phyloP scores from a whole-genome alignment of 768 basidiomycete genomes.

The Trametes cubensis region DNA sequence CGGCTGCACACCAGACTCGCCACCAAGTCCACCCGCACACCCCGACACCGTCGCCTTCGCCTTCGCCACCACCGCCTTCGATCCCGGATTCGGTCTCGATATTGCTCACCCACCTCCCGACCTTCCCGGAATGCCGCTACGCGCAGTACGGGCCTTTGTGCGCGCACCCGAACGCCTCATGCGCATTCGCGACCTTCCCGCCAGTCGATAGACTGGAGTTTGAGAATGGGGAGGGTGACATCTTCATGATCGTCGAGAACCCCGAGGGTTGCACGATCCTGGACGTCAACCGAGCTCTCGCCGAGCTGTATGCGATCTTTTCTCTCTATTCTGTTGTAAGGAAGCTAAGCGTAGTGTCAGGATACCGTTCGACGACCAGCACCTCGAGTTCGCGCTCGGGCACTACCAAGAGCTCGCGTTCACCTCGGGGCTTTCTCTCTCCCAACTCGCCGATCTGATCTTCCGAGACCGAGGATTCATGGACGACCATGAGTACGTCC shows the following conservation, averaged over 20 bases:
- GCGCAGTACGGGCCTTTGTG: conserved; percentile 33
- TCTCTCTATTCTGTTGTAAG: too few relatives aligned
- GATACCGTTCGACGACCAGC: conserved; percentile 23
- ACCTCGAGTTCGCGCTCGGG: conserved; percentile 22
- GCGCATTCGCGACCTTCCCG: conserved; percentile 33
- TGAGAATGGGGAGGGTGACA: conserved; percentile 23
- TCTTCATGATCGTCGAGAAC: conserved; percentile 30
- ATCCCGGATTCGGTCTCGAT: conserved; percentile 29
- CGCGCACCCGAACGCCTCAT: conserved; percentile 31
- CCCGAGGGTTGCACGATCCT: conserved; percentile 30
- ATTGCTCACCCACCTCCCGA: conserved; percentile 30
- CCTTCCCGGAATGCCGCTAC: conserved; percentile 28
- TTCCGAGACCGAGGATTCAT: conserved; percentile 27
- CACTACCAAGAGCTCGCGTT: conserved; percentile 30
- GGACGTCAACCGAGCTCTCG: conserved; percentile 31
- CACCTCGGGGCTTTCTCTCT: conserved; percentile 24
- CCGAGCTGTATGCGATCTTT: conserved; percentile 23
- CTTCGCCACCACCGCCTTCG: conserved; percentile 15
- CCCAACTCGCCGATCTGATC: conserved; percentile 23
- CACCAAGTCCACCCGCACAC: conserved; percentile 7
- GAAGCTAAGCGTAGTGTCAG: conserved; percentile 2
- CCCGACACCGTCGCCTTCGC: conserved; percentile 23
- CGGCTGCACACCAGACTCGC: not conserved
- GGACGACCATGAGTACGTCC: conserved; percentile 31
- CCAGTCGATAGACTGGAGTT: conserved; percentile 28